Percentiles rank a stretch among this genome's conserved stretches.
Evolutionary conservation across 805 yeast species (phyloP).

Genomic region (Wickerhamomyces queroliae): DNA sequence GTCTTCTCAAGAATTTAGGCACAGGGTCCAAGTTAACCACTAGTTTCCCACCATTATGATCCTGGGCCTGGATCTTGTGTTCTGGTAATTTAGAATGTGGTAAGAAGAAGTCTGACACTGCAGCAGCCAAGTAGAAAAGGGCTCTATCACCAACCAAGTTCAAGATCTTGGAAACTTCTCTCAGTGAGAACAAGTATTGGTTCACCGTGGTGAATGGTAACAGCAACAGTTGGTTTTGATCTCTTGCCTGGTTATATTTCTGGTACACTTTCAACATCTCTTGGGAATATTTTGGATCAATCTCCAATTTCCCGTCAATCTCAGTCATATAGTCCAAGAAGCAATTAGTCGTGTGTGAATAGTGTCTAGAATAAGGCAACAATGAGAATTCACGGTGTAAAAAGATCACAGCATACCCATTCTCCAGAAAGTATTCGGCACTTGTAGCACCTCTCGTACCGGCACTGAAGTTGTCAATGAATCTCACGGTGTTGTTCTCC

Average conservation of each 20-base stretch:
- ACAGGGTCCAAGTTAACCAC: conserved; percentile 90
- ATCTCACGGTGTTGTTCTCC: conserved; percentile 94
- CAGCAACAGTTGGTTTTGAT: conserved; percentile 35
- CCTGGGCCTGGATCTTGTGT: conserved; percentile 89
- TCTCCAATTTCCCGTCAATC: conserved; percentile 50
- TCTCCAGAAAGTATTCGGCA: conserved; percentile 83
- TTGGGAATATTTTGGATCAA: conserved; percentile 53
- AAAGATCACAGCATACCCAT: conserved; percentile 89
- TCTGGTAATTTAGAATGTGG: conserved; percentile 84
- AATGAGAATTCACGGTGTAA: conserved; percentile 89
- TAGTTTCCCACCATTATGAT: conserved; percentile 59
- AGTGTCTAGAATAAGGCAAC: conserved; percentile 88
- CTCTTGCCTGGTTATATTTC: conserved; percentile 39
- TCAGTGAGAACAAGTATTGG: conserved; percentile 84
- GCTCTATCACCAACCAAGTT: conserved; percentile 51
- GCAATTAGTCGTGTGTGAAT: conserved; percentile 77
- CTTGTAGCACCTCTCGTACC: conserved; percentile 98
- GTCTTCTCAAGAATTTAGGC: conserved; percentile 83
- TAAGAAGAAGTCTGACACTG: conserved; percentile 93
- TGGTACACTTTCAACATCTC: conserved; percentile 55
- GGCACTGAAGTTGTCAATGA: conserved; percentile 94
- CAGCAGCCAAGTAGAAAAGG: conserved; percentile 89
- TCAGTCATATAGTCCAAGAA: conserved; percentile 77
- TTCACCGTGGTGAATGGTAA: conserved; percentile 94
- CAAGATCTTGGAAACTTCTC: conserved; percentile 55